phyloP scores from a whole-genome alignment of 495 filamentous ascomycete species.

The Aspergillus bridgeri region DNA sequence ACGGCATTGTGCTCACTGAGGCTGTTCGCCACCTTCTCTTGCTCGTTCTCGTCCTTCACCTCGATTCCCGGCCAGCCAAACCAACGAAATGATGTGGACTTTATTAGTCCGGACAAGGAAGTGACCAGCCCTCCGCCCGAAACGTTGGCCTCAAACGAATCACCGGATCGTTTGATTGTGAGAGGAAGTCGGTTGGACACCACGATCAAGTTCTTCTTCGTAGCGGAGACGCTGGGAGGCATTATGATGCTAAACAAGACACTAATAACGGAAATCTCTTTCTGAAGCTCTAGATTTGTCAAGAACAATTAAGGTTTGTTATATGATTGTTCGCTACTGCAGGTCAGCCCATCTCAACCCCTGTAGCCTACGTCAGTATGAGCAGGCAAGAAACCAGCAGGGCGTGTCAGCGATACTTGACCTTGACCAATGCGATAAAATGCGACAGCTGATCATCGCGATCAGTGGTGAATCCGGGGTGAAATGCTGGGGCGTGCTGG shows the following conservation, averaged over 20 bases:
- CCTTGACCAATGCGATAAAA: not conserved
- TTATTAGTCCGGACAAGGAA: conserved; percentile 77
- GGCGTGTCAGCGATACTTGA: not conserved
- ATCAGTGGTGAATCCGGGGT: not conserved
- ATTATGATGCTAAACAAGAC: not conserved
- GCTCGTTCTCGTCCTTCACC: conserved; percentile 33
- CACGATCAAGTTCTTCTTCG: conserved; percentile 58
- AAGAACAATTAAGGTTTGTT: not conserved
- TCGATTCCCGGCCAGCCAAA: conserved; percentile 91
- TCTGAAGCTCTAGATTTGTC: not conserved
- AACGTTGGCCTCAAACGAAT: conserved; percentile 70
- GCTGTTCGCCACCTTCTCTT: conserved; percentile 41
- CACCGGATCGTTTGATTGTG: conserved; percentile 76
- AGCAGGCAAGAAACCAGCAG: not conserved
- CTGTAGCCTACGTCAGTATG: not conserved
- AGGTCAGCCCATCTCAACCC: not conserved
- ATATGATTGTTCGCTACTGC: not conserved
- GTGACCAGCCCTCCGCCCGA: conserved; percentile 89
- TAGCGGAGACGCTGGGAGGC: not conserved
- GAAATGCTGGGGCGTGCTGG: not conserved
- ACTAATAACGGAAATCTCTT: not conserved
- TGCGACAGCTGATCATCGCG: not conserved
- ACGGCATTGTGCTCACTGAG: conserved; percentile 50
- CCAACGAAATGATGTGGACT: conserved; percentile 84
- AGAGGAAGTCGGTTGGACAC: conserved; percentile 88